phyloP scores from a whole-genome alignment of 2,329 filamentous ascomycete species.

The Didymella lethalis region DNA sequence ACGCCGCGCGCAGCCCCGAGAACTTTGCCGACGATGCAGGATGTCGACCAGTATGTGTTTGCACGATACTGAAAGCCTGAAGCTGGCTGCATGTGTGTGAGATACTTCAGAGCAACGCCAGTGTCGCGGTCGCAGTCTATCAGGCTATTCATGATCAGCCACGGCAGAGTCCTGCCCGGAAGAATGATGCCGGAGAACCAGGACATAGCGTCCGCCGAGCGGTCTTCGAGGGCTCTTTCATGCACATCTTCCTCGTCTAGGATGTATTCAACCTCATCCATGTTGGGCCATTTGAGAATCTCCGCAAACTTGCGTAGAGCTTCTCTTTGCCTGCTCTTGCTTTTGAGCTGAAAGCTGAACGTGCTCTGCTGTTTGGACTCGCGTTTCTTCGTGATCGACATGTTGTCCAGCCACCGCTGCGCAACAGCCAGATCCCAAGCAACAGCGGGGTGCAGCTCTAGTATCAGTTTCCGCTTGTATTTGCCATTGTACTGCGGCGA shows the following conservation, averaged over 20 bases:
- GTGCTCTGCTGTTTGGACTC: constrained; percentile 52
- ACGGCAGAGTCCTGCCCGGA: constrained; percentile 74
- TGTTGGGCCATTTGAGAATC: constrained; percentile 80
- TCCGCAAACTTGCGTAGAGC: constrained; percentile 73
- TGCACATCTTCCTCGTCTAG: constrained; percentile 66
- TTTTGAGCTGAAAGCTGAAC: constrained; percentile 69
- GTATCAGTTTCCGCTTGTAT: constrained; percentile 70
- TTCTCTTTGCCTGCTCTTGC: constrained; percentile 73
- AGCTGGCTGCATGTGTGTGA: constrained; percentile 72
- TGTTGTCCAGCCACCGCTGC: constrained; percentile 74
- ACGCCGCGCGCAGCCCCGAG: constrained; percentile 72
- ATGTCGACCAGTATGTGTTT: constrained; percentile 78
- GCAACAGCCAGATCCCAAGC: constrained; percentile 78
- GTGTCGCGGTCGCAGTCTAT: constrained; percentile 77
- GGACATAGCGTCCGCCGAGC: constrained; percentile 76
- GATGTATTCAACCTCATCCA: constrained; percentile 68
- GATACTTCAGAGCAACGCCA: constrained; percentile 69
- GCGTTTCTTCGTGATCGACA: constrained; percentile 69
- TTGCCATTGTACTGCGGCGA: constrained; percentile 67
- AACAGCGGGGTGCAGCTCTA: constrained; percentile 72
- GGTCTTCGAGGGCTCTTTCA: constrained; percentile 61
- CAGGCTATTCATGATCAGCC: constrained; percentile 79
- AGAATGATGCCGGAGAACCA: constrained; percentile 79
- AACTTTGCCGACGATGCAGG: constrained; percentile 77
- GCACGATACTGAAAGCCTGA: constrained; percentile 80